These are phyloP conservation scores for Moesziomyces antarcticus DNA, from an alignment of 1,284 basidiomycete species.

Conservation along the genomic window DNA sequence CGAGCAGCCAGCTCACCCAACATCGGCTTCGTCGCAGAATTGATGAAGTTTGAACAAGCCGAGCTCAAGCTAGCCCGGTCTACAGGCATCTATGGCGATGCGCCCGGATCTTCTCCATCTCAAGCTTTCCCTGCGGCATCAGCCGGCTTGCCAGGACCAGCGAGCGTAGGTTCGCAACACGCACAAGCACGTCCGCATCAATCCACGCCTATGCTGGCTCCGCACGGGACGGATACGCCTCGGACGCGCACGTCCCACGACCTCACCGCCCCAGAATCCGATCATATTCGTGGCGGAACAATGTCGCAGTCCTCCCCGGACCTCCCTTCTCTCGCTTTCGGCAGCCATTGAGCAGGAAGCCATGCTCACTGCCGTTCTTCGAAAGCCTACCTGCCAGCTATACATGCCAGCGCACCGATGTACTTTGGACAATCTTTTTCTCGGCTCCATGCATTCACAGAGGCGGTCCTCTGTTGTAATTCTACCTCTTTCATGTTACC, in stretches of 20 bases:
- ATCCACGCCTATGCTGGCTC: conserved; percentile 5
- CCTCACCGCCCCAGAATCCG: background rate
- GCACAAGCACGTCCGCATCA: background rate
- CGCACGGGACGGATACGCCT: conserved; percentile 1
- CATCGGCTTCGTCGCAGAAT: conserved; percentile 95
- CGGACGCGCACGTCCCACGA: background rate
- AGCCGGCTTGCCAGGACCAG: conserved; percentile 2
- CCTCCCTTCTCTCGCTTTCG: conserved; percentile 14
- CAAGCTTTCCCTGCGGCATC: conserved; percentile 7
- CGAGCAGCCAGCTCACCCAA: conserved; percentile 95
- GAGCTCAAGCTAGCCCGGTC: conserved; percentile 33
- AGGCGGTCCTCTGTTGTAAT: conserved; percentile 41
- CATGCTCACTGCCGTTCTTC: background rate
- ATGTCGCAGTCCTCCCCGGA: conserved; percentile 36
- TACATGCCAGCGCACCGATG: background rate
- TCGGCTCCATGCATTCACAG: conserved; percentile 10
- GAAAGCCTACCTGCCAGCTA: too few relatives aligned
- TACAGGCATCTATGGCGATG: conserved; percentile 35
- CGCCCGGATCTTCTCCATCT: background rate
- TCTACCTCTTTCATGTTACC: conserved; percentile 6
- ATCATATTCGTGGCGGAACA: background rate
- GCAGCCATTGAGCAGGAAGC: conserved; percentile 3
- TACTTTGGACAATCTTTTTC: conserved; percentile 8
- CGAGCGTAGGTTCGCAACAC: background rate
- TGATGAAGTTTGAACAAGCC: conserved; percentile 91